Evolutionary conservation across 192 early-diverging fungal genomes (phyloP), one percentile per base, ranked within the genome.

Genomic region (Coemansia reversa): DNA sequence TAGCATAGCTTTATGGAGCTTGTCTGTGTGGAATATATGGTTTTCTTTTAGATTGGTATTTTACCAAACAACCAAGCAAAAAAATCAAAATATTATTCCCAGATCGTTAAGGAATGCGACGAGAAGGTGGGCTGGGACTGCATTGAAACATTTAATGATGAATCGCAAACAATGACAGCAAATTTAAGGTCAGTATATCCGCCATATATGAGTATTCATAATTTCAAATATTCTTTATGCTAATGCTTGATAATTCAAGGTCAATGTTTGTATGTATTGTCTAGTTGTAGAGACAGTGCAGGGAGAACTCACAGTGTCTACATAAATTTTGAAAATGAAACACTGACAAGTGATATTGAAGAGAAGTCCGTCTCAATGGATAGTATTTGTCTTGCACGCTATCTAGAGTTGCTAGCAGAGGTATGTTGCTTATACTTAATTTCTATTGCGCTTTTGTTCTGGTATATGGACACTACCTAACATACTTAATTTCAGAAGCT

Each of bases 61-160:
- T 47, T n/a, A 22, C n/a, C 35, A 23, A 11, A 47, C 16, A 25
- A 3, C 18, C 51, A 12, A 56, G 30, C 55, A 24, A 51, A 32
- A 25, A 32, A 19, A 1, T 79, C 76, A 0, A 58, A 30, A 35
- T 79, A 66, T 33, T 79, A 79, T 39, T 23, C 33, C 3, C 70
- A 69, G 23, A 55, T 79, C 19, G 51, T 79, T 27, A 23, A 60
- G 2, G 70, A 79, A 19, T 79, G 76, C 42, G 71, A 79, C 19
- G 35, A 60, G 18, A 20, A 29, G 23, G 55, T 67, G 6, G 76
- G 65, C 49, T 79, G 70, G 70, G 62, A 61, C 30, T 58, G 52
- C 18, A 61, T 74, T 24, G 61, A 60, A 24, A 54, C 67, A 20
- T 79, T 69, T 60, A 67, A 79, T 35, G 53, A 63, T 23, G 62